Percentiles rank a stretch among this genome's conserved stretches.
Conservation (phyloP, 1,284 basidiomycete species). For the Melampsora americana region DNA sequence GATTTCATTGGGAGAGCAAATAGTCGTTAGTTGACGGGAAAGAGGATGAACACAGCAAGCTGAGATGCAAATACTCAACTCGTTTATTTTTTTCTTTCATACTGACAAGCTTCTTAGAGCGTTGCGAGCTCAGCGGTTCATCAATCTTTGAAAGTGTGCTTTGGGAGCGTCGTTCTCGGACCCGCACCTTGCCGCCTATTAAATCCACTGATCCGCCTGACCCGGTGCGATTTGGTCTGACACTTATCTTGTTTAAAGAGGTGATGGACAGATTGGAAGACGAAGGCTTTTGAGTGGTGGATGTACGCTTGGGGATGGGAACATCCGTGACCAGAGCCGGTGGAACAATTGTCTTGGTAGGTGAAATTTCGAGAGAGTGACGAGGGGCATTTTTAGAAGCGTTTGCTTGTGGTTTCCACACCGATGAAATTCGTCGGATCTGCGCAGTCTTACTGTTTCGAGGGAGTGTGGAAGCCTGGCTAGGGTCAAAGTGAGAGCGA, state of each 20-base stretch:
- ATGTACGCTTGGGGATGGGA: conserved; percentile 3
- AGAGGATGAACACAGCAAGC: not conserved
- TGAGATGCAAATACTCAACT: conserved; percentile 13
- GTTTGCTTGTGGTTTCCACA: not conserved
- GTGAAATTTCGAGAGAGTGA: not conserved
- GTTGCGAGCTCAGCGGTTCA: not conserved
- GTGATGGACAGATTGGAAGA: not conserved
- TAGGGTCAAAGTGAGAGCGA: not conserved
- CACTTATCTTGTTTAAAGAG: not conserved
- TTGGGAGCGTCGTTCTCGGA: not conserved
- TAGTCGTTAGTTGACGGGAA: not conserved
- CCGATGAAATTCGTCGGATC: conserved; percentile 9
- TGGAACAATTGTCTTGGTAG: not conserved
- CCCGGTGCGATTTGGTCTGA: not conserved
- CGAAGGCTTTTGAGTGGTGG: conserved; percentile 22
- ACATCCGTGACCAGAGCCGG: conserved; percentile 11
- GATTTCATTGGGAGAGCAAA: not conserved
- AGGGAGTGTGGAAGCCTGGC: not conserved
- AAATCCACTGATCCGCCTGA: not conserved
- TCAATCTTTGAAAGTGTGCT: conserved; percentile 4
- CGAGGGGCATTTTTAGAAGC: not conserved
- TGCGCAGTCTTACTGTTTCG: not conserved
- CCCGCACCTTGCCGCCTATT: not conserved
- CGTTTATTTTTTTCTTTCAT: conserved; percentile 39
- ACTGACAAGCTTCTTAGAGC: conserved; percentile 22